These are phyloP conservation scores for Harringtonia lauricola DNA, from an alignment of 2,329 filamentous ascomycete genomes.

Conservation along the genomic window DNA sequence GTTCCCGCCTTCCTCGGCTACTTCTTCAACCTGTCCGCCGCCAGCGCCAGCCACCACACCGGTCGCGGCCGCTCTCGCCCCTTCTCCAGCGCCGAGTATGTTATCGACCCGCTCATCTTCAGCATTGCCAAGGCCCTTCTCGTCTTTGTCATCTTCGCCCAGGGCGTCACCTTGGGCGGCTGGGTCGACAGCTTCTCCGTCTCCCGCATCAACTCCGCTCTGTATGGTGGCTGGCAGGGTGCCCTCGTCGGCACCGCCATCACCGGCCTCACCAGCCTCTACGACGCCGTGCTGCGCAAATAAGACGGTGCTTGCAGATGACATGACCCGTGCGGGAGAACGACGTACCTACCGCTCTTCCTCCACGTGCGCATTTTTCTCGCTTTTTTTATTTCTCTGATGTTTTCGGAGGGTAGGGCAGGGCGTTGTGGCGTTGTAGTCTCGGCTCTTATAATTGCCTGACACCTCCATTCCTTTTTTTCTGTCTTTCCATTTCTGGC, in stretches of 20 bases:
- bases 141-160: slow-evolving; percentile 69
- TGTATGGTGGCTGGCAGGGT: slow-evolving; percentile 63
- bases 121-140: slow-evolving; percentile 79
- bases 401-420: slow-evolving; percentile 4
- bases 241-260: slow-evolving; percentile 58
- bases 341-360: no score
- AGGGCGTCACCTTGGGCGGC: slow-evolving; percentile 51
- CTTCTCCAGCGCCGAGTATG: slow-evolving; percentile 34
- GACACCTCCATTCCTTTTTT: no score
- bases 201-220: slow-evolving; percentile 48
- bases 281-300: slow-evolving; percentile 67
- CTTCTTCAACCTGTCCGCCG: slow-evolving; percentile 76
- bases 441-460: no score
- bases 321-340: no score
- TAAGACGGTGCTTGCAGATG: slow-evolving; percentile 20
- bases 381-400: background rate
- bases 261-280: slow-evolving; percentile 58
- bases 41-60: slow-evolving; percentile 25
- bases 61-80: slow-evolving; percentile 30
- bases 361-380: background rate
- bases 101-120: slow-evolving; percentile 78
- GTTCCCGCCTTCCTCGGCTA: slow-evolving; percentile 66
- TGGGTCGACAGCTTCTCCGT: slow-evolving; percentile 50
- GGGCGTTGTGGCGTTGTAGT: slow-evolving; percentile 10
- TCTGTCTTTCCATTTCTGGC: no score